Base-by-base conservation (phyloP, 1,284 basidiomycete genomes). In the Puccinia triticina region DNA sequence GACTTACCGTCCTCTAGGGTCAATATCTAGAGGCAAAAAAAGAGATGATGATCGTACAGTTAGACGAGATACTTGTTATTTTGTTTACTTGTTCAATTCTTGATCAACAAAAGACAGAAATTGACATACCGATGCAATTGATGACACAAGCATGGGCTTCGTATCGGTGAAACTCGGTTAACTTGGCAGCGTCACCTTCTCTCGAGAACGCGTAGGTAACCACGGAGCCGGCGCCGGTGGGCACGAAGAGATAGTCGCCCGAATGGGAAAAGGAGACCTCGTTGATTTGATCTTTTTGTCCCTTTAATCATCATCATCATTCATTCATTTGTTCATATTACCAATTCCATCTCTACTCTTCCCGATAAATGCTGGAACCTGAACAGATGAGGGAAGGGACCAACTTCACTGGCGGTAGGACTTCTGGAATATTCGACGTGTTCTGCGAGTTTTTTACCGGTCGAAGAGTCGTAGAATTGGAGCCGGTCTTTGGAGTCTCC, bases 281-380 rank as follows among this genome's bases (percentile, higher is more conserved):
- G 23, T 77, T 77, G 16, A 77, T 77, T 32, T 77, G 75, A 50
- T 77, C 59, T 57, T 77, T 77, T 48, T 77, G 75, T n/a, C 75
- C 75, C 75, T 77, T 43, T 66, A 18, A 23, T 37, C 26, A 57
- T 32, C 12, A 32, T n/a, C 12, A 55, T 59, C 53, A 75, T 23
- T 23, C 34, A 46, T 21, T 18, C 34, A 46, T 2, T 7, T 8
- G n/a, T 26, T 3, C 16, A 4, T 29, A 40, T 37, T 40, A 3
- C 14, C 2, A 23, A 18, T 5, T 23, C 61, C 2, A n/a, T 11
- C 10, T 16, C 21, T 4, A 23, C n/a, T 21, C 18, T 57, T 57
- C 4, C 0, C 4, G 26, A 59, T 50, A 43, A 32, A 43, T n/a
- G n/a, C n/a, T n/a, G n/a, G n/a, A n/a, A n/a, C n/a, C 16, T 43